Evolutionary conservation across 2,329 filamentous ascomycete species (phyloP), one percentile per base, ranked within the genome.

Genomic region (Thelonectria discophora): DNA sequence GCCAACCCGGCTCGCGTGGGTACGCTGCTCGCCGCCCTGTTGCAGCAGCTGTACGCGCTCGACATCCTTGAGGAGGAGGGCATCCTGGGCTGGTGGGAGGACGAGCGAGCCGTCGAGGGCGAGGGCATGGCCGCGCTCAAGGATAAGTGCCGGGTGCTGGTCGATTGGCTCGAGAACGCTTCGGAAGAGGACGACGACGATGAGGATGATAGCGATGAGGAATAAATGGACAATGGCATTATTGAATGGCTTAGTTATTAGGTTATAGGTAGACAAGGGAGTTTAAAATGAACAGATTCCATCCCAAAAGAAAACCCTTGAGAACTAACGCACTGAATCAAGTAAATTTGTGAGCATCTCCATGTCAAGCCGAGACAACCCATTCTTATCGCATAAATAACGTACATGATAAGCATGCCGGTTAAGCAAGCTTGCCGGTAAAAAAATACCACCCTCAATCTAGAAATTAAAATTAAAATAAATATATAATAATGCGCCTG

Each of bases 51-150:
- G 53, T 96, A 97, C 74, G 88, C 91, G 67, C 78, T 91, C 50
- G 95, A 98, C 67, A 84, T 97, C 15, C 79, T 97, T 1, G 93
- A 97, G 74, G 93, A 97, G 72, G 94, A 97, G 43, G 93, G 91
- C 0, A 91, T 97, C 67, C 80, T 94, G 70, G 85, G 86, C 49
- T 99, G 95, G 95, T 98, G 94, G 94, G 86, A 82, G 18, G 90
- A 97, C 75, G 83, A 85, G 49, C 77, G 88, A 71, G 89, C 90
- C 6, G 84, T 79, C 21, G 88, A 88, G 57, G 88, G 82, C 13
- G 90, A 91, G 57, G 85, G 86, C 55, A 87, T 97, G 88, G 78
- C 78, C 61, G 84, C 80, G 51, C 86, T 97, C 15, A 89, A 89
- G 74, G 86, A 86, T 63, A 91, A 91, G 79, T 93, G 91, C 60